Evolutionary conservation across 1,139 yeast genomes (phyloP), one percentile per base, ranked within the genome.

Genomic region (Tardiomyces blankii): DNA sequence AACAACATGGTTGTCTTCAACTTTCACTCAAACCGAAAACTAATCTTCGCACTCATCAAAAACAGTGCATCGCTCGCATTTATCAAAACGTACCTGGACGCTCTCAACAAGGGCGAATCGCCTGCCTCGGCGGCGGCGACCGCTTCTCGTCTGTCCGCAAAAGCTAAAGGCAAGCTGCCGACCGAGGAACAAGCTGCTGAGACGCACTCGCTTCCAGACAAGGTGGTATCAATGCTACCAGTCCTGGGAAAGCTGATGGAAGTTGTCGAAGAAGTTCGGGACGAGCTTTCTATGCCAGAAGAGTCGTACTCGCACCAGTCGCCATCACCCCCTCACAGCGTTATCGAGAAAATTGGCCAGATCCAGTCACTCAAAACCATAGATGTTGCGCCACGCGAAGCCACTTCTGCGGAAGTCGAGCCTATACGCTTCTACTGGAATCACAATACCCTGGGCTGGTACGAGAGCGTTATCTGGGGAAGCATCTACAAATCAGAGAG

Each of bases 401-500:
- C 25, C 4, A 12, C 23, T 25, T 11, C 16, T 5, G 19, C 41
- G 11, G 13, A 57, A 2, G 69, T 78, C 46, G 76, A 75, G 45
- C 73, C 73, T 2, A 66, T 82, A 50, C 66, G 61, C 45, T 80
- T 84, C 51, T 61, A 64, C 12, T 83, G 95, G 91, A 74, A 76
- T 41, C 67, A 68, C 41, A 56, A 73, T 8, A 77, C 91, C 0
- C 67, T 84, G 38, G 88, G 89, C 0, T 87, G 95, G 95, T 81
- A 85, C 59, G 70, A 75, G 41, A 75, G 84, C 13, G 66, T 83
- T 14, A 58, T 85, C 32, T 85, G 88, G 80, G 77, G 82, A 1
- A 69, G 73, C 45, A 72, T 85, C 0, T 85, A 76, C 58, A 72
- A 74, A 44, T 63, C 72, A 21, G 68, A 70, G 11, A 69, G 67